These are phyloP conservation scores for Aspergillus ochraceus DNA, from an alignment of 2,329 filamentous ascomycete species.

Conservation along the genomic window DNA sequence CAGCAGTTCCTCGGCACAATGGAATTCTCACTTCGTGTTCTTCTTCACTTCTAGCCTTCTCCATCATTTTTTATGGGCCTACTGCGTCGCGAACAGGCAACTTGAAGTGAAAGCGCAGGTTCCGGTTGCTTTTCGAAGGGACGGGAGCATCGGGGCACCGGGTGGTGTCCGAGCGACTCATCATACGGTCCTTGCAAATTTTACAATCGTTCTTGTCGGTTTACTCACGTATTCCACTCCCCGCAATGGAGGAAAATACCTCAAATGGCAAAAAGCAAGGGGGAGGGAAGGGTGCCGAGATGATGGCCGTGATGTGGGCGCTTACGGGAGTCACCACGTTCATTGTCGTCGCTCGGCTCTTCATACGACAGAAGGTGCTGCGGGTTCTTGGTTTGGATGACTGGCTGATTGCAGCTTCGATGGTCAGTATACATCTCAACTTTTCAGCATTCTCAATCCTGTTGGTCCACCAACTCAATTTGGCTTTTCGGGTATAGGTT, in stretches of 20 bases:
- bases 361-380: conserved; percentile 28
- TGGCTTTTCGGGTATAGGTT: conserved; percentile 23
- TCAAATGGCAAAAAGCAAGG: not conserved
- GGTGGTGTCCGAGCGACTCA: not conserved
- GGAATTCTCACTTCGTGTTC: not conserved
- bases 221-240: not conserved
- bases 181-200: not conserved
- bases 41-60: not conserved
- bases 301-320: conserved; percentile 31
- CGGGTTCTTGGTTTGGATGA: conserved; percentile 37
- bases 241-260: not conserved
- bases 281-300: conserved; percentile 31
- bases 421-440: conserved; percentile 20
- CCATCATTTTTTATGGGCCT: not conserved
- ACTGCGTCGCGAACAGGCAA: not conserved
- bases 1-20: not conserved
- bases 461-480: not conserved
- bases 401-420: conserved; percentile 33
- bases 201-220: not conserved
- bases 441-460: not conserved
- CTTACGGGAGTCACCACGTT: conserved; percentile 30
- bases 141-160: not conserved
- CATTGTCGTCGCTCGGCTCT: conserved; percentile 34
- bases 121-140: not conserved
- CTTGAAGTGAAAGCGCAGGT: not conserved